Percentiles rank a stretch among this genome's conserved stretches.
These are phyloP conservation scores for Auricularia heimuer DNA, from an alignment of 768 basidiomycete genomes.

Conservation along the genomic window DNA sequence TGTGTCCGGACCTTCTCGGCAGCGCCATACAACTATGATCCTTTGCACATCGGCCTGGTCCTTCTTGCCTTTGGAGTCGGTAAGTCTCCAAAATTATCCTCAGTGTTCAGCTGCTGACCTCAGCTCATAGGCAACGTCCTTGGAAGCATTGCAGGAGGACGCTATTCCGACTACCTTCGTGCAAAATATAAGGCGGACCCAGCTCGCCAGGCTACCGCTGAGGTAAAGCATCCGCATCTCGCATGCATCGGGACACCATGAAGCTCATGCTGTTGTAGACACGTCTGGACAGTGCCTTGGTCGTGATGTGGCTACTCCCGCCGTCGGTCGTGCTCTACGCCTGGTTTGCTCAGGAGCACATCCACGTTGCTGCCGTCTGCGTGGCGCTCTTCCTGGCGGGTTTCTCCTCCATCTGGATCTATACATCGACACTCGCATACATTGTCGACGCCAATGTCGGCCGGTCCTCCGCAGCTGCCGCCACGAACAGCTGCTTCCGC, in stretches of 20 bases:
- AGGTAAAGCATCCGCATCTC: constrained; percentile 1
- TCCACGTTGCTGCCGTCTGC: constrained; percentile 58
- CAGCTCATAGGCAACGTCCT: constrained; percentile 31
- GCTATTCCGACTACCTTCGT: constrained; percentile 45
- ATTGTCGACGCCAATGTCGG: constrained; percentile 82
- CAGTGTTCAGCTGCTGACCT: background rate
- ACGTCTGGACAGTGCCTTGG: constrained; percentile 59
- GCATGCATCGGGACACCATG: background rate
- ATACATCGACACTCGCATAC: constrained; percentile 67
- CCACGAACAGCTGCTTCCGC: constrained; percentile 68
- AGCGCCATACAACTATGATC: constrained; percentile 49
- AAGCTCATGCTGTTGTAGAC: constrained; percentile 34
- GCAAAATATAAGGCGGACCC: constrained; percentile 25
- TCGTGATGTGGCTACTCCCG: constrained; percentile 40
- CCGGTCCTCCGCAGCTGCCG: constrained; percentile 36
- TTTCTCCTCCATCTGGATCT: constrained; percentile 60
- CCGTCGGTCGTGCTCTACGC: constrained; percentile 56
- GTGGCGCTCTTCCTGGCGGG: constrained; percentile 64
- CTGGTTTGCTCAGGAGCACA: constrained; percentile 59
- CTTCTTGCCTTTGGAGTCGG: constrained; percentile 67
- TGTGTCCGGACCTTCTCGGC: constrained; percentile 57
- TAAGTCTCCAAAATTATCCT: constrained; percentile 12
- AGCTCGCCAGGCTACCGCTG: background rate
- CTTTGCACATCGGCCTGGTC: constrained; percentile 66
- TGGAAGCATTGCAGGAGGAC: constrained; percentile 49